Percentiles rank a stretch among this genome's conserved stretches.
These are phyloP conservation scores for Blastobotrys robertii DNA, from an alignment of 805 yeast species.

Conservation along the genomic window DNA sequence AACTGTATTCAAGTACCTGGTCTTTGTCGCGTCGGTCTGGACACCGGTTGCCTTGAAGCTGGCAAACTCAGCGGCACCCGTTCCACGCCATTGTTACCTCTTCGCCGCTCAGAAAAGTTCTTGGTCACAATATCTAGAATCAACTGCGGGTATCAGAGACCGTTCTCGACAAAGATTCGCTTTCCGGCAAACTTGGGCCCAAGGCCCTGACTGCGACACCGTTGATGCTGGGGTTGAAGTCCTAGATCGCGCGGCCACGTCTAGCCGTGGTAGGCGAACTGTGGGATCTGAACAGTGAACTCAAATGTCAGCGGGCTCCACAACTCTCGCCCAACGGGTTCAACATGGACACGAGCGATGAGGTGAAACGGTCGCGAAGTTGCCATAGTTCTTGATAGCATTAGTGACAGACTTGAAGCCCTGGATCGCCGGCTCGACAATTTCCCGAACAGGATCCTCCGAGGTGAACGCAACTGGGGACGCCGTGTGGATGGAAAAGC, in stretches of 20 bases:
- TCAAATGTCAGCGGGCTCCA: no score
- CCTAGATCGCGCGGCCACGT: no score
- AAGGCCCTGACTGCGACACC: background rate
- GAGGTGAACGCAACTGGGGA: constrained; percentile 29
- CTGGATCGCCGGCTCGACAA: constrained; percentile 38
- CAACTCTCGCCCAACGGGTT: constrained; percentile 6
- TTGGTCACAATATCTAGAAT: constrained; percentile 13
- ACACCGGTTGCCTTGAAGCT: no score
- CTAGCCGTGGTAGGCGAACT: no score
- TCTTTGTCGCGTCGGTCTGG: no score
- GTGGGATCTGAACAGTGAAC: no score
- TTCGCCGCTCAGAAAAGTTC: constrained; percentile 5
- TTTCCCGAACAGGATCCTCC: constrained; percentile 33
- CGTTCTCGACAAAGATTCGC: constrained; percentile 21
- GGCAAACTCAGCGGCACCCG: background rate
- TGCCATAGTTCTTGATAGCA: constrained; percentile 31
- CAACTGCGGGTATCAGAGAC: constrained; percentile 10
- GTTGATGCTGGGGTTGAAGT: no score
- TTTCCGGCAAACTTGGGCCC: constrained; percentile 13
- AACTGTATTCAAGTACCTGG: no score
- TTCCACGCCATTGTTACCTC: background rate
- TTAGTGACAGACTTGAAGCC: constrained; percentile 37
- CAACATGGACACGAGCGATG: constrained; percentile 42
- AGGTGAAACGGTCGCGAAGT: constrained; percentile 37
- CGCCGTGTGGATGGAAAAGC: constrained; percentile 35